These are phyloP conservation scores for Chlamydomonas eustigma DNA, from an alignment of 139 green algal genomes.

Conservation along the genomic window DNA sequence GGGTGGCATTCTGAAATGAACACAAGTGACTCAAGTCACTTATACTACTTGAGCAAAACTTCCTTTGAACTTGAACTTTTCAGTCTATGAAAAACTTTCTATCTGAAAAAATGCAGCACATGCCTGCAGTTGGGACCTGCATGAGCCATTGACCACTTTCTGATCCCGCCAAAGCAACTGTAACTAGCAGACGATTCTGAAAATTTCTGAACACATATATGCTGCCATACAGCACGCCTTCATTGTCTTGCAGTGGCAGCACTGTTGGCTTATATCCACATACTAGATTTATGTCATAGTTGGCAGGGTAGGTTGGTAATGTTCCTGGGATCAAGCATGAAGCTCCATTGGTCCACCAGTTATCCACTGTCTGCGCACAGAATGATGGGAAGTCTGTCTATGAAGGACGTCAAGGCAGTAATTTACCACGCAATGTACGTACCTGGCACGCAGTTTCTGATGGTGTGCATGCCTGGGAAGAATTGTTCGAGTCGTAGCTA, in stretches of 20 bases:
- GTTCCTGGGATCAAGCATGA: neutral
- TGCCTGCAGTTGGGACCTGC: neutral
- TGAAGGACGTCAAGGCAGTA: too few species aligned
- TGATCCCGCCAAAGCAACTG: neutral
- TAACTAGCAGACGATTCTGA: neutral
- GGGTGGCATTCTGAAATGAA: too few species aligned
- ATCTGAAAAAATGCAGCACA: too few species aligned
- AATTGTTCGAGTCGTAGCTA: too few species aligned
- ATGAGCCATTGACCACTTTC: slow-evolving; percentile 3
- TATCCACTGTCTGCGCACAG: neutral
- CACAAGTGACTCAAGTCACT: too few species aligned
- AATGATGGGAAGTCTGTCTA: too few species aligned
- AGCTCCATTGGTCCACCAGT: slow-evolving; percentile 1
- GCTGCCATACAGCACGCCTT: neutral
- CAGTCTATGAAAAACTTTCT: too few species aligned
- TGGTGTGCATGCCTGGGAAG: too few species aligned
- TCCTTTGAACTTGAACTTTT: too few species aligned
- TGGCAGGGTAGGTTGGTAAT: neutral
- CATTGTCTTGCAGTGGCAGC: neutral
- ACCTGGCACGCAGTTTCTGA: too few species aligned
- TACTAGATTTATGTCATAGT: slow-evolving; percentile 8
- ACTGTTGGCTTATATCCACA: neutral
- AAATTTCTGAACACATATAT: slow-evolving; percentile 9
- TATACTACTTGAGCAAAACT: too few species aligned
- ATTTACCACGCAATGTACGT: too few species aligned